Conservation (phyloP, 1,139 yeast species). For the Eremothecium sinecaudum region DNA sequence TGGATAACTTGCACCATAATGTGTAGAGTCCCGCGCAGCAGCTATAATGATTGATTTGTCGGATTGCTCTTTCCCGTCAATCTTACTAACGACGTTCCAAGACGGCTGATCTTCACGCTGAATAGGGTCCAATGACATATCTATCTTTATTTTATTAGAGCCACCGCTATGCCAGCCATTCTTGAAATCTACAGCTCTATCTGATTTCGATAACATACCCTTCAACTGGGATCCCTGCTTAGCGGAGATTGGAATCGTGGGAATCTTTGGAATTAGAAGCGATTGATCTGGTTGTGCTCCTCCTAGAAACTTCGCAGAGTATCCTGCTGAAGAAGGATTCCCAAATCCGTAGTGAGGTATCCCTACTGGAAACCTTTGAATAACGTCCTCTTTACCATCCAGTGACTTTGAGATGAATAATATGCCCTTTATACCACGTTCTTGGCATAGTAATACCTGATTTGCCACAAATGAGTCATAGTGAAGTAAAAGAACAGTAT, state of each 20-base stretch:
- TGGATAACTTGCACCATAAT: slow-evolving; percentile 66
- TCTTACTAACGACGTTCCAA: slow-evolving; percentile 72
- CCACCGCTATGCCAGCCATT: slow-evolving; percentile 33
- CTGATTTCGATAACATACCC: slow-evolving; percentile 32
- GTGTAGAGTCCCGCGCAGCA: slow-evolving; percentile 70
- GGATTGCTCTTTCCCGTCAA: slow-evolving; percentile 72
- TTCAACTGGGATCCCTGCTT: slow-evolving; percentile 52
- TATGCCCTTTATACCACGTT: slow-evolving; percentile 45
- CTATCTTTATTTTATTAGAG: slow-evolving; percentile 29
- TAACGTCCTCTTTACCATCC: slow-evolving; percentile 34
- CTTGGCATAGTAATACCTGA: slow-evolving; percentile 45
- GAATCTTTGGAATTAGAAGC: slow-evolving; percentile 54
- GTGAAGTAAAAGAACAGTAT: slow-evolving; percentile 49
- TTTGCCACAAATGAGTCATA: slow-evolving; percentile 51
- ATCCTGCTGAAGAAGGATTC: slow-evolving; percentile 71
- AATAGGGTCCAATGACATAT: slow-evolving; percentile 39
- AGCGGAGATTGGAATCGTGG: slow-evolving; percentile 69
- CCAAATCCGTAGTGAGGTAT: slow-evolving; percentile 63
- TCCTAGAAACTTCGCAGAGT: slow-evolving; percentile 41
- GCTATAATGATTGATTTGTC: slow-evolving; percentile 73
- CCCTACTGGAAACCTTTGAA: slow-evolving; percentile 59
- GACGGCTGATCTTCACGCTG: slow-evolving; percentile 55
- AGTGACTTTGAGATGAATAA: slow-evolving; percentile 35
- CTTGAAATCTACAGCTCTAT: slow-evolving; percentile 39
- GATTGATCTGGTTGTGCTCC: slow-evolving; percentile 40